Conservation (phyloP, 352 stramenopile species). For the Phytophthora sp. region DNA sequence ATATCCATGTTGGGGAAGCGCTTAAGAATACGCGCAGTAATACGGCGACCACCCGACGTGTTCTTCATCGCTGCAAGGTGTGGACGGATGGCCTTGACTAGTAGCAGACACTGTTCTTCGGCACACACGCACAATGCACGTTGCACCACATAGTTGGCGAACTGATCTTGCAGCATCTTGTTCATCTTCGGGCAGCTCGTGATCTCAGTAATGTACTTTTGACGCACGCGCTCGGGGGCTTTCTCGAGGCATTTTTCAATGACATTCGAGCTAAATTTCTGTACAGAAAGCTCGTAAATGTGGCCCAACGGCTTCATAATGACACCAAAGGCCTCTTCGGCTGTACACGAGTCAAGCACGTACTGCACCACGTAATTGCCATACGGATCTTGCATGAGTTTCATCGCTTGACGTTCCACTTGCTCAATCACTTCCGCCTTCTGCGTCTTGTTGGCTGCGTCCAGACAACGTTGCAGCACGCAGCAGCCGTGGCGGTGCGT, state of each 20-base stretch:
- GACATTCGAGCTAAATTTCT: constrained; percentile 99
- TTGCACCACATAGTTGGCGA: constrained; percentile 99
- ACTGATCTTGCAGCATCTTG: constrained; percentile 97
- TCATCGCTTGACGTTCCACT: constrained; percentile 96
- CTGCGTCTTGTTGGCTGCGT: constrained; percentile 90
- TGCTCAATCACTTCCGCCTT: constrained; percentile 91
- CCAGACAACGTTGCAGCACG: constrained; percentile 96
- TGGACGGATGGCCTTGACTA: constrained; percentile 96
- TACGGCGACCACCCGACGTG: constrained; percentile 93
- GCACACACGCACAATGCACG: constrained; percentile 94
- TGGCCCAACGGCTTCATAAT: constrained; percentile 90
- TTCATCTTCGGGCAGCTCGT: constrained; percentile 86
- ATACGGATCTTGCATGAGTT: constrained; percentile 95
- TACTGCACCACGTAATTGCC: constrained; percentile 94
- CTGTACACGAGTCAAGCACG: constrained; percentile 87
- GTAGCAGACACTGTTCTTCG: constrained; percentile 92
- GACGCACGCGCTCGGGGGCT: constrained; percentile 76
- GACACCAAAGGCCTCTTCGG: constrained; percentile 80
- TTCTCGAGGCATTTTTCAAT: constrained; percentile 99
- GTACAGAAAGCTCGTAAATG: constrained; percentile 95
- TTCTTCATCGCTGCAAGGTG: constrained; percentile 96
- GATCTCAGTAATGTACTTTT: constrained; percentile 82
- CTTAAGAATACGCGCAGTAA: constrained; percentile 96
- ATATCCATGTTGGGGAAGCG: constrained; percentile 96
- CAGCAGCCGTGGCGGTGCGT: constrained; percentile 98